Base-by-base conservation (phyloP, 1,284 basidiomycete species). In the Leccinum variabile region DNA sequence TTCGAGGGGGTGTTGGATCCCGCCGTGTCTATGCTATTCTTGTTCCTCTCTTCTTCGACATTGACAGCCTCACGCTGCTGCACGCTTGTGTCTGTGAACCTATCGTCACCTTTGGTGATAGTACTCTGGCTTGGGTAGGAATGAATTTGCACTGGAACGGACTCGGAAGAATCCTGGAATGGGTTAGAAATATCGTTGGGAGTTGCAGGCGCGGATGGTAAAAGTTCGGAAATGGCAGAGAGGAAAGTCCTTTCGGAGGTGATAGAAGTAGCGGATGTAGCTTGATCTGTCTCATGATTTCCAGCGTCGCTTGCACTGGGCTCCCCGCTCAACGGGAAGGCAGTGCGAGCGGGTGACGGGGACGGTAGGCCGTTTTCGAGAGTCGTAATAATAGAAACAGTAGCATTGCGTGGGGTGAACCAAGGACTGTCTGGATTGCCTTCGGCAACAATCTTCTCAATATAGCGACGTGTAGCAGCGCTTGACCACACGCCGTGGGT, bases 331-430 rank as follows among this genome's bases (percentile, higher is more conserved):
- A 72, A 61, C 14, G 66, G 60, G 59, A 68, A 65, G 46, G 61
- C 65, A 61, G 65, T 49, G 54, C 70, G 67, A 58, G 70, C 53
- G 68, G 75, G 65, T 60, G 74, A 67, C 56, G 68, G 69, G 6
- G 75, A 77, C 5, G 69, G 74, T 30, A 53, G 54, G n/a, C 63
- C 63, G 16, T 63, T 62, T 22, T 62, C 61, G 69, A 70, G 64
- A 69, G 68, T 63, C 72, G 61, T 72, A 71, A 69, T 80, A 75
- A 69, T 75, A 78, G 67, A 60, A 76, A 63, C 71, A 70, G 69
- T 78, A 74, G 69, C 73, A 78, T 66, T 66, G 77, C 66, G 69
- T 68, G 74, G 75, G 66, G 84, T 87, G 78, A 98, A 99, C 97
- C 97, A 99, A 0, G 91, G 79, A 28, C 7, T 28, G 28, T 6